Base-by-base conservation (phyloP, 1,284 basidiomycete species). In the Rhodotorula mucilaginosa region DNA sequence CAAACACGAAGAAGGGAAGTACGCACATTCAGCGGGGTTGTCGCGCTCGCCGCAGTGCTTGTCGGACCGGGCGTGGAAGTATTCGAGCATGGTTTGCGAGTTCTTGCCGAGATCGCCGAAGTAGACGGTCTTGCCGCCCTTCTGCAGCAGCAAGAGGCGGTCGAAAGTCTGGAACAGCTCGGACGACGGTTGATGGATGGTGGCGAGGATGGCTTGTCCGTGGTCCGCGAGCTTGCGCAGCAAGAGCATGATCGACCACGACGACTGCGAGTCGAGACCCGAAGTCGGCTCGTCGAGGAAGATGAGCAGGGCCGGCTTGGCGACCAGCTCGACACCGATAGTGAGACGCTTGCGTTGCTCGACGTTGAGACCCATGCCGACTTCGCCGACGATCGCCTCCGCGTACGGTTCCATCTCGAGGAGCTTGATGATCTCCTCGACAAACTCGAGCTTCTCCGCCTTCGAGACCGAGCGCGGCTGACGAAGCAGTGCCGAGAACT, bases 241-340 rank as follows among this genome's bases (percentile, higher is more conserved):
- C 78, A 95, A 89, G 4, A 86, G 83, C 65, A 92, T 84, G 78
- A 96, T 93, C 7, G 89, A 89, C 90, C 91, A 94, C 0, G 93
- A 92, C 61, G 88, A 90, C 80, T 94, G 92, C 4, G 91, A 92
- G 80, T 95, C 93, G 44, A 96, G 83, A 58, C 93, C 74, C 1
- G 72, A 73, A 1, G 72, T 70, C 5, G 74, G 74, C 77, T 93
- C 90, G 76, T 92, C 91, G 67, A 92, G 83, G 85, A 93, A 93
- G 44, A 94, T 84, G 0, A 94, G 84, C 4, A 92, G 83, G 76
- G 85, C 88, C 0, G 90, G 90, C 86, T 82, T 81, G 6, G 90
- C 89, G 44, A 89, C 90, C 44, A 75, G 72, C 58, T 72, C 74
- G 61, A 76, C 75, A 59, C 87, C 91, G 61, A 93, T 93, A 0